phyloP scores from a whole-genome alignment of 495 filamentous ascomycete genomes.

The Aspergillus homomorphus region DNA sequence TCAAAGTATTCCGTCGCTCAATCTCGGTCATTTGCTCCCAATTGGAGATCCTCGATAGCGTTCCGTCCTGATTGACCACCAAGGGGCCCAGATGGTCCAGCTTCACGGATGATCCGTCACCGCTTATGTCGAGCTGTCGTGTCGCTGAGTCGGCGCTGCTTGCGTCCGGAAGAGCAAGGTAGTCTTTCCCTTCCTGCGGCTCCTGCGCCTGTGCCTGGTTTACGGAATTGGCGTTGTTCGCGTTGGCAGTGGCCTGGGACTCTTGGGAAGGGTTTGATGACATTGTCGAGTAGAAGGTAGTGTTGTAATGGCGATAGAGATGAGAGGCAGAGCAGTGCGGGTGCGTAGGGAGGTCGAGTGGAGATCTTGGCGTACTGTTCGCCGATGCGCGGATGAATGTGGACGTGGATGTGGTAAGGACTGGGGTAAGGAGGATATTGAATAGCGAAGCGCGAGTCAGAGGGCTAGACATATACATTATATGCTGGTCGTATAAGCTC shows the following conservation, averaged over 20 bases:
- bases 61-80: slow-evolving; percentile 66
- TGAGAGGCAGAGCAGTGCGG: slow-evolving; percentile 2
- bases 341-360: slow-evolving; percentile 2
- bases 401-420: slow-evolving; percentile 1
- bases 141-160: slow-evolving; percentile 13
- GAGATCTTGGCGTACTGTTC: slow-evolving; percentile 9
- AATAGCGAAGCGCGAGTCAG: slow-evolving; percentile 27
- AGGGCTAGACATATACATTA: slow-evolving; percentile 7
- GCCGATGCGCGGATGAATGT: not conserved
- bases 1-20: slow-evolving; percentile 58
- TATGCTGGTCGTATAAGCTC: not conserved
- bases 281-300: slow-evolving; percentile 15
- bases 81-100: slow-evolving; percentile 63
- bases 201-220: slow-evolving; percentile 13
- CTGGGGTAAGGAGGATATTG: slow-evolving; percentile 27
- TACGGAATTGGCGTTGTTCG: slow-evolving; percentile 7
- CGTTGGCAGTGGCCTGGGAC: not conserved
- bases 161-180: slow-evolving; percentile 31
- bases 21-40: slow-evolving; percentile 64
- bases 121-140: slow-evolving; percentile 45
- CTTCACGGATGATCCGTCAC: slow-evolving; percentile 41
- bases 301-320: not conserved
- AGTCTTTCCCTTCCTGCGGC: slow-evolving; percentile 16
- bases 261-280: slow-evolving; percentile 1
- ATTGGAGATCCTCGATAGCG: slow-evolving; percentile 61